Percentiles rank a stretch among this genome's conserved stretches.
phyloP scores from a whole-genome alignment of 1,284 basidiomycete genomes.

The Ceratobasidium sp. region DNA sequence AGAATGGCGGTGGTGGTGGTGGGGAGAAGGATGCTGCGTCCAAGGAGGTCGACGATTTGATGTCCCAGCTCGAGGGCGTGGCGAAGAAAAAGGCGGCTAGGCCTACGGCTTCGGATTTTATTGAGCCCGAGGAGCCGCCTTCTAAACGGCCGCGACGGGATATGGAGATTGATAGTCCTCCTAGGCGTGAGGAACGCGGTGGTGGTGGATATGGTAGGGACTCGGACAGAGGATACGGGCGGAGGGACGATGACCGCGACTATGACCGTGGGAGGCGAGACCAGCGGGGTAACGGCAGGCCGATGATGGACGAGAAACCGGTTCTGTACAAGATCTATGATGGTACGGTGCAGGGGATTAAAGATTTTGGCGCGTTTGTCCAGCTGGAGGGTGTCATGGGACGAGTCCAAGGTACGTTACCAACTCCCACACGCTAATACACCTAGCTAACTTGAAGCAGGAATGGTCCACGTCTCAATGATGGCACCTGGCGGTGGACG shows the following conservation, averaged over 20 bases:
- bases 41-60: slow-evolving; percentile 88
- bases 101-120: slow-evolving; percentile 62
- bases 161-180: slow-evolving; percentile 63
- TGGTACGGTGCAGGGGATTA: slow-evolving; percentile 86
- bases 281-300: slow-evolving; percentile 54
- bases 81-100: slow-evolving; percentile 68
- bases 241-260: slow-evolving; percentile 59
- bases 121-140: slow-evolving; percentile 63
- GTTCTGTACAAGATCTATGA: slow-evolving; percentile 95
- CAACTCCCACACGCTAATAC: slow-evolving; percentile 1
- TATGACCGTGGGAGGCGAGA: slow-evolving; percentile 54
- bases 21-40: slow-evolving; percentile 73
- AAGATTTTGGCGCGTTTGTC: slow-evolving; percentile 97
- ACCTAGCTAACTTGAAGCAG: slow-evolving; percentile 60
- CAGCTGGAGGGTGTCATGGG: slow-evolving; percentile 88
- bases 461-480: slow-evolving; percentile 95
- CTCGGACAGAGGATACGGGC: slow-evolving; percentile 47
- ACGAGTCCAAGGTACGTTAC: slow-evolving; percentile 82
- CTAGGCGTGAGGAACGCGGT: slow-evolving; percentile 48
- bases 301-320: slow-evolving; percentile 80
- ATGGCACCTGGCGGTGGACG: slow-evolving; percentile 84
- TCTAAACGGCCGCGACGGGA: slow-evolving; percentile 69
- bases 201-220: slow-evolving; percentile 61
- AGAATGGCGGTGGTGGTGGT: too few species aligned
- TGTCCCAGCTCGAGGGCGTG: slow-evolving; percentile 78